Evolutionary conservation across 306 rosid species (phyloP), one percentile per base, ranked within the genome.

Genomic region (Lupinus albus): DNA sequence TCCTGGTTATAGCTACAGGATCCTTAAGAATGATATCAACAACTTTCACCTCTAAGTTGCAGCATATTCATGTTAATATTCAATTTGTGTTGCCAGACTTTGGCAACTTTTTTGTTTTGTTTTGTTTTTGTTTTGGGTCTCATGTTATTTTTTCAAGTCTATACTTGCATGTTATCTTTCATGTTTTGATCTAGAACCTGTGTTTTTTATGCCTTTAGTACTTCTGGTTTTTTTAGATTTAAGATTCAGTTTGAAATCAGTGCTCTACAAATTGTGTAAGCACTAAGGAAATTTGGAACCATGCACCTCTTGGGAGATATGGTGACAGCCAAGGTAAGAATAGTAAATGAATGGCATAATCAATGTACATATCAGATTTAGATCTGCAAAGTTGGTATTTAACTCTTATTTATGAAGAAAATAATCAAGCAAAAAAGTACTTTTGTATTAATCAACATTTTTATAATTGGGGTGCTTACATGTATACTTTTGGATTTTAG

Each of bases 1-100:
- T 55, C 85, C 95, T 8, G 85, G 89, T 46, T 84, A 79, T 49
- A 64, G 49, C 65, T 91, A 88, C 64, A 86, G 73, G 70, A 77
- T 79, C 78, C 96, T 91, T 67, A 65, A 73, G 47, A 78, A 78
- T 25, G 88, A 91, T 48, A 62, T 85, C 74, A 73, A 79, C 73
- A 67, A 54, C 80, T 67, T 79, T 32, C 74, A 78, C 3, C 51
- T 70, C 78, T 80, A 79, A 61, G 16, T 11, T 78, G 61, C 55
- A n/a, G 36, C 39, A 47, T 46, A 21, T 76, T 21, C 53, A 62
- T 72, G 48, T 61, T 50, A 25, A 3, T 14, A 47, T 61, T 20
- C 62, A 50, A 9, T 6, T 18, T 35, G 2, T 57, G 67, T 67
- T 59, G 63, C 64, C 64, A 14, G 16, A 41, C 55, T 67, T 42